phyloP scores from a whole-genome alignment of 768 basidiomycete species.

The Leccinum ochraceum region DNA sequence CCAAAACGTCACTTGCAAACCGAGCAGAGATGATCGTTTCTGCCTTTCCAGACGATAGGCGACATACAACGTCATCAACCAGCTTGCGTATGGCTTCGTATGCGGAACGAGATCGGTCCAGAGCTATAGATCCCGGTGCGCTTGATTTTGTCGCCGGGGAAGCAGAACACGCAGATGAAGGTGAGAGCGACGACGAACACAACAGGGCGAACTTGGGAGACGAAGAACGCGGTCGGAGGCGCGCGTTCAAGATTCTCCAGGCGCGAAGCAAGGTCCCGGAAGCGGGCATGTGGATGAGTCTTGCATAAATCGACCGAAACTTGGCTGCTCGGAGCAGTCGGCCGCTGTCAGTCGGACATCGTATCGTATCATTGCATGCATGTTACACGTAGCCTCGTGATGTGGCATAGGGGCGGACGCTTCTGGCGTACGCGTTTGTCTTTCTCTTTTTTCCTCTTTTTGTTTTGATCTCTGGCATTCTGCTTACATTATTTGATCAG shows the following conservation, averaged over 20 bases:
- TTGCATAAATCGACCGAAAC: constrained; percentile 43
- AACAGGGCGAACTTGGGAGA: constrained; percentile 22
- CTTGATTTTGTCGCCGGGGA: constrained; percentile 58
- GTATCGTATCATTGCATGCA: constrained; percentile 1
- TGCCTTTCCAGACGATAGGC: constrained; percentile 22
- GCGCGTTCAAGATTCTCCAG: constrained; percentile 69
- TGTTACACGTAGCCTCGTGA: neutral
- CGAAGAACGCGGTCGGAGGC: constrained; percentile 51
- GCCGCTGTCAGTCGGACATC: neutral
- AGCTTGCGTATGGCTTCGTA: constrained; percentile 62
- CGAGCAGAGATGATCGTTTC: constrained; percentile 35
- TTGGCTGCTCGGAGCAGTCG: neutral
- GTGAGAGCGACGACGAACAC: constrained; percentile 29
- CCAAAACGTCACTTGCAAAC: constrained; percentile 46
- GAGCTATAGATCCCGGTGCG: constrained; percentile 67
- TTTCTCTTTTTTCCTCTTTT: constrained; percentile 3
- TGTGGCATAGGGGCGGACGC: constrained; percentile 14
- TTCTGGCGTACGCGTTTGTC: constrained; percentile 10
- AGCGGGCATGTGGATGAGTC: constrained; percentile 81
- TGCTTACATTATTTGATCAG: constrained; percentile 33
- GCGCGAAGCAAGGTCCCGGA: constrained; percentile 67
- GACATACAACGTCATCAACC: constrained; percentile 39
- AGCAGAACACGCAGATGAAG: constrained; percentile 49
- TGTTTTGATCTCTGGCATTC: neutral
- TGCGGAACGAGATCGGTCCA: constrained; percentile 65